Percentiles rank a stretch among this genome's conserved stretches.
phyloP scores from a whole-genome alignment of 768 basidiomycete species.

The Porpolomopsis calyptriformis region DNA sequence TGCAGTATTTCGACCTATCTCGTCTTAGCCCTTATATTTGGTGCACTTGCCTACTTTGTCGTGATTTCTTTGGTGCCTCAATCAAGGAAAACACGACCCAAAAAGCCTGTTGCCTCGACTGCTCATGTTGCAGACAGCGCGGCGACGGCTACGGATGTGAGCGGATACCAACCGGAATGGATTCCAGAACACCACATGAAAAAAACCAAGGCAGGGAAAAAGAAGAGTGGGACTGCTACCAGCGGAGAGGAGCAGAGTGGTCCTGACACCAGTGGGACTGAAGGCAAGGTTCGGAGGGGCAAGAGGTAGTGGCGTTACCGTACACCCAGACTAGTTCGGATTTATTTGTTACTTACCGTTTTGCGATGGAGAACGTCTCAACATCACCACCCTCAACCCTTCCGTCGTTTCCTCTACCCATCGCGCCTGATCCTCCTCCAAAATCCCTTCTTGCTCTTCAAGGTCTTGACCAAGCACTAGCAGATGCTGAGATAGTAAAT shows the following conservation, averaged over 20 bases:
- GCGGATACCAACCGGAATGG: slow-evolving; percentile 82
- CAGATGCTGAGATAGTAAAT: slow-evolving; percentile 60
- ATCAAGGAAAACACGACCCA: slow-evolving; percentile 44
- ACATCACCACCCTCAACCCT: slow-evolving; percentile 29
- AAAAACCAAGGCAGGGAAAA: slow-evolving; percentile 45
- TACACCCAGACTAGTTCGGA: not conserved
- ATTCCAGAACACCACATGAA: slow-evolving; percentile 84
- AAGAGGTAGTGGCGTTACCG: slow-evolving; percentile 24
- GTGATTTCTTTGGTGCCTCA: slow-evolving; percentile 59
- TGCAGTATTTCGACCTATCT: slow-evolving; percentile 57
- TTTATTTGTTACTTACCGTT: not conserved
- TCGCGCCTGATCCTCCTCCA: slow-evolving; percentile 57
- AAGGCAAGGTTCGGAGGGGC: slow-evolving; percentile 48
- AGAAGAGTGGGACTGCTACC: slow-evolving; percentile 33
- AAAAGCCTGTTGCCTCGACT: slow-evolving; percentile 31
- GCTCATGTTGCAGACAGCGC: slow-evolving; percentile 46
- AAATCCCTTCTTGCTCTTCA: slow-evolving; percentile 63
- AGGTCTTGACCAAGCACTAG: slow-evolving; percentile 64
- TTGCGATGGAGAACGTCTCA: slow-evolving; percentile 25
- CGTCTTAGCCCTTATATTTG: slow-evolving; percentile 53
- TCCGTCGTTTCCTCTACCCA: slow-evolving; percentile 61
- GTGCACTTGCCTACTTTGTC: slow-evolving; percentile 51
- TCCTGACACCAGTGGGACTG: slow-evolving; percentile 52
- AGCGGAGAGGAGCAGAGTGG: slow-evolving; percentile 62
- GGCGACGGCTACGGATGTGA: slow-evolving; percentile 53